Evolutionary conservation across 208 protist genomes (phyloP), one percentile per base, ranked within the genome.

Genomic region (Porcisia deanei): DNA sequence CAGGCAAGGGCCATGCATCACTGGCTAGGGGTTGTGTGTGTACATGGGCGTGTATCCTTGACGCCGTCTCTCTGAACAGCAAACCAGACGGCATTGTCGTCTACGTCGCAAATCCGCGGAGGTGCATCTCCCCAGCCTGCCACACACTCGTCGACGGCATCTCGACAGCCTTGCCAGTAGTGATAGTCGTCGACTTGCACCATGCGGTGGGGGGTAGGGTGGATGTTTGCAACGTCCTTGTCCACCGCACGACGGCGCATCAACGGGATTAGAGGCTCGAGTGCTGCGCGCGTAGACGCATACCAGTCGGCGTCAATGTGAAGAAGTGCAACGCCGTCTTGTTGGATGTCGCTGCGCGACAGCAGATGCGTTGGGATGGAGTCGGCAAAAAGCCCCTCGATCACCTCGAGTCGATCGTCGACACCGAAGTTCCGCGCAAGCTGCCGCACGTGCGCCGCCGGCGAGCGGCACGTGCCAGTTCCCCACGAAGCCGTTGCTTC

Each of bases 261-360:
- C 12, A 77, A 64, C 1, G 85, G 88, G 57, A 85, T 76, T 22
- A 88, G 54, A 47, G 84, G 67, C 10, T 84, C 75, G n/a, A 96
- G 75, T 14, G 75, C 84, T 53, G 66, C 81, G 55, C 75, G 81
- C 34, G 87, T 93, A 20, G 92, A 94, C 39, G 83, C 83, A 77
- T 96, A 95, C 90, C 90, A 96, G 77, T 96, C 89, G 3, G 86
- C 89, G 75, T 95, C 92, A 7, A 91, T 41, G 80, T 96, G 92
- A 20, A 93, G 69, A 49, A 96, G 74, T 5, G 80, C 82, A 25
- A 96, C 71, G 20, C 79, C 80, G 25, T 84, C 83, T 37, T 55
- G 71, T 20, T 75, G 78, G 4, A 76, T 14, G 66, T 76, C 54
- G 3, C 59, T 54, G 49, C 65, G 74, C 65, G 82, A n/a, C 80